Evolutionary conservation across 225 moss, liverwort and hornwort species (phyloP).

Genomic region (Takakia lepidozioides): DNA sequence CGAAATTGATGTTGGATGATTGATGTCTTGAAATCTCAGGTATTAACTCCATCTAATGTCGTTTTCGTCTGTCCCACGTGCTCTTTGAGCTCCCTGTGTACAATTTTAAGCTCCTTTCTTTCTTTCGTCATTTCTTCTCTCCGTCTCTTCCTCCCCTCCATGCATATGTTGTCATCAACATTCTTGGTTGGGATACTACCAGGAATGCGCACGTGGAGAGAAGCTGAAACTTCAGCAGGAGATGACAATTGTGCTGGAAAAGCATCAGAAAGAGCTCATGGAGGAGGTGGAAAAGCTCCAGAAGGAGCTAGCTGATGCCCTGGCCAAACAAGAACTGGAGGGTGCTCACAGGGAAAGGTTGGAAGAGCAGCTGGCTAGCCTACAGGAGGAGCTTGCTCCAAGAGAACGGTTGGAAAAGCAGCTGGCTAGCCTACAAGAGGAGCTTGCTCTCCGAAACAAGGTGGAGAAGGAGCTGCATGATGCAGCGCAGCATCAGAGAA

Average conservation of each 20-base stretch:
- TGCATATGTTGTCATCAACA: too few species aligned
- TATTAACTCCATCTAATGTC: too few species aligned
- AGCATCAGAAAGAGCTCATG: conserved; percentile 24
- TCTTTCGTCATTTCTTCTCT: too few species aligned
- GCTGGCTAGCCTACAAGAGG: conserved; percentile 13
- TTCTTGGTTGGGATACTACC: too few species aligned
- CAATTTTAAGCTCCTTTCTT: too few species aligned
- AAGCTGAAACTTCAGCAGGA: conserved; percentile 24
- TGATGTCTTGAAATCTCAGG: too few species aligned
- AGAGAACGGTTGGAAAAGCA: conserved; percentile 31
- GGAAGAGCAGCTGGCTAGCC: conserved; percentile 33
- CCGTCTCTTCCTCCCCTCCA: too few species aligned
- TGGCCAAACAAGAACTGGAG: conserved; percentile 21
- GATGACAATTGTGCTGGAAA: conserved; percentile 31
- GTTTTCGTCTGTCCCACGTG: too few species aligned
- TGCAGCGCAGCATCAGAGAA: conserved; percentile 18
- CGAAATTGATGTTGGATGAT: too few species aligned
- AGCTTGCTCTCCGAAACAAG: conserved; percentile 23
- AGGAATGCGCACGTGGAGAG: conserved; percentile 36
- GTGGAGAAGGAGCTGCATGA: conserved; percentile 30
- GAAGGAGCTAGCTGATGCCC: conserved; percentile 23
- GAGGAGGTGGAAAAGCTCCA: conserved; percentile 29
- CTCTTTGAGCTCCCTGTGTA: too few species aligned
- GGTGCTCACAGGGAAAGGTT: conserved; percentile 25
- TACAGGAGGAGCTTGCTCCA: conserved; percentile 25